These are phyloP conservation scores for Rhynchosporium secalis DNA, from an alignment of 2,329 filamentous ascomycete genomes.

Conservation along the genomic window DNA sequence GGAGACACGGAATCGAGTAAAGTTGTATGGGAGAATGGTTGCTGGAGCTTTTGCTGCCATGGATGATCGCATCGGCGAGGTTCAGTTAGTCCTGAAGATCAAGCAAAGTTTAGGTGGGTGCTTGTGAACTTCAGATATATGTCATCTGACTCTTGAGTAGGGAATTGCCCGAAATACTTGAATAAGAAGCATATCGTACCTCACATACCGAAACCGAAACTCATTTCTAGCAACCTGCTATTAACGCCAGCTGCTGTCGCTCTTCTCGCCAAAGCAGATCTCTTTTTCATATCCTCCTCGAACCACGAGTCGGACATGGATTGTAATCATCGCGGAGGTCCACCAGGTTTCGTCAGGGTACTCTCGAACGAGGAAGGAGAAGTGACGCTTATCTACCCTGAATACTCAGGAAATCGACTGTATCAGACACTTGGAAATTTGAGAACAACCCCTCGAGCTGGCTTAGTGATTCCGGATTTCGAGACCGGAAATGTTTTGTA, in stretches of 20 bases:
- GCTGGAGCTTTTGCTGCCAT: conserved; percentile 55
- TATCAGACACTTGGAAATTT: conserved; percentile 86
- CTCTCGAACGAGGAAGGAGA: conserved; percentile 53
- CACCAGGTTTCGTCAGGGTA: conserved; percentile 71
- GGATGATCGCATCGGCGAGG: conserved; percentile 36
- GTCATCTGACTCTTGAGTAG: conserved; percentile 38
- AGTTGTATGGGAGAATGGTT: conserved; percentile 69
- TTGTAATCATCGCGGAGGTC: conserved; percentile 77
- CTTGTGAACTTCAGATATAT: background rate
- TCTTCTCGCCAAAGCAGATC: conserved; percentile 64
- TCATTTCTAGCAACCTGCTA: conserved; percentile 48
- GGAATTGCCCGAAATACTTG: conserved; percentile 86
- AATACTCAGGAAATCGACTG: conserved; percentile 78
- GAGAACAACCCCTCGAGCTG: conserved; percentile 62
- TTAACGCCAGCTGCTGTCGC: conserved; percentile 39
- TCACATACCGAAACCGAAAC: conserved; percentile 52
- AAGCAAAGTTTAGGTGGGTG: conserved; percentile 62
- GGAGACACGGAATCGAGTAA: conserved; percentile 68
- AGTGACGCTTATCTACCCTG: conserved; percentile 66
- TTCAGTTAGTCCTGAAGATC: conserved; percentile 65
- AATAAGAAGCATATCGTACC: conserved; percentile 68
- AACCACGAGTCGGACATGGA: conserved; percentile 70
- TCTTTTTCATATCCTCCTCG: conserved; percentile 75
- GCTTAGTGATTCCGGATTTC: conserved; percentile 74
- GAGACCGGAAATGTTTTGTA: conserved; percentile 72